Percentiles rank a stretch among this genome's conserved stretches.
These are phyloP conservation scores for Mycena leptocephala DNA, from an alignment of 768 basidiomycete genomes.

Conservation along the genomic window DNA sequence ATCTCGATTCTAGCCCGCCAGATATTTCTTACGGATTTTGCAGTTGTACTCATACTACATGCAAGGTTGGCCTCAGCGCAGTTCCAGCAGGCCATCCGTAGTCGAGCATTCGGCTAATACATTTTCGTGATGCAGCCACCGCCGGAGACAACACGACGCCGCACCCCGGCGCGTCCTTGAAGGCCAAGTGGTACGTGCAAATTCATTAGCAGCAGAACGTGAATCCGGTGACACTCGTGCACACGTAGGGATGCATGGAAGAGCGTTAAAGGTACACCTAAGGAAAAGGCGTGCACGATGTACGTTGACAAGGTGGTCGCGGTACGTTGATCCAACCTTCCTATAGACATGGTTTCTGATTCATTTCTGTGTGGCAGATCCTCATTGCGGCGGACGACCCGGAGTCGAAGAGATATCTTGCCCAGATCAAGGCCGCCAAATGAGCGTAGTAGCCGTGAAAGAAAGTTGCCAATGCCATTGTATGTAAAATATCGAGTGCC, in stretches of 20 bases:
- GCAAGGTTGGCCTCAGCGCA: too few species aligned
- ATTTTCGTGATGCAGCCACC: slow-evolving; percentile 4
- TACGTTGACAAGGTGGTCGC: slow-evolving; percentile 11
- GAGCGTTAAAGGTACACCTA: slow-evolving; percentile 14
- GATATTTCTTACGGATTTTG: neutral
- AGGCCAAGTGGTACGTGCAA: slow-evolving; percentile 18
- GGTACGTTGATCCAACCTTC: neutral
- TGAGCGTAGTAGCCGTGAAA: neutral
- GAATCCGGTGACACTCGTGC: too few species aligned
- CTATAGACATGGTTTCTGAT: too few species aligned
- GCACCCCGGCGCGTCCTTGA: neutral
- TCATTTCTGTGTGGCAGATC: slow-evolving; percentile 11
- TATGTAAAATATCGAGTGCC: too few species aligned
- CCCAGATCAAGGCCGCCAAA: slow-evolving; percentile 7
- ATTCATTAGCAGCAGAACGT: too few species aligned
- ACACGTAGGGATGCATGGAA: slow-evolving; percentile 22
- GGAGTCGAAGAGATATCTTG: slow-evolving; percentile 14
- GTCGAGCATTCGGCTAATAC: neutral
- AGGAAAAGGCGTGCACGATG: slow-evolving; percentile 15
- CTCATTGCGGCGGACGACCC: slow-evolving; percentile 6
- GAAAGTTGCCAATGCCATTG: too few species aligned
- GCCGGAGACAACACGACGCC: slow-evolving; percentile 13
- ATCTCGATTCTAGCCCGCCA: neutral
- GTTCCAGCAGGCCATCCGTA: too few species aligned
- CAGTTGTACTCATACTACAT: slow-evolving; percentile 21